Conservation (phyloP, 768 basidiomycete genomes). For the Pisolithus marmoratus region DNA sequence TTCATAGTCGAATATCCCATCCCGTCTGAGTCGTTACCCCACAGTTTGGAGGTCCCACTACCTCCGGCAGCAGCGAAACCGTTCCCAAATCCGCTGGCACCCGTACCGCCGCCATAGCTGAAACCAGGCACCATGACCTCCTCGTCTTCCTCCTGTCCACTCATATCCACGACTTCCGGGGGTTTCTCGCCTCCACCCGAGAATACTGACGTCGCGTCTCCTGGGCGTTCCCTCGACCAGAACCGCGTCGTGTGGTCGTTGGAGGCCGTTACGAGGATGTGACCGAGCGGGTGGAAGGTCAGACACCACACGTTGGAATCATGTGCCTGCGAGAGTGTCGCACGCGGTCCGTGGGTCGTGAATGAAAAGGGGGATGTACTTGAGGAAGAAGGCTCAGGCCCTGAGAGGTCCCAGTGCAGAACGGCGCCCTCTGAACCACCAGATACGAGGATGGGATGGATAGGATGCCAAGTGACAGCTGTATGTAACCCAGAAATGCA, state of each 20-base stretch:
- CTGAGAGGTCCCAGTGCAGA: slow-evolving; percentile 87
- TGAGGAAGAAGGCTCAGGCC: slow-evolving; percentile 40
- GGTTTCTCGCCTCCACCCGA: slow-evolving; percentile 82
- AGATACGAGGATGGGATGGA: slow-evolving; percentile 86
- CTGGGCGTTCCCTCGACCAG: slow-evolving; percentile 90
- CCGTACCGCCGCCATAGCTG: slow-evolving; percentile 36
- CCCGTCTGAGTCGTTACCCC: not conserved
- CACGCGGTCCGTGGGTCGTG: slow-evolving; percentile 52
- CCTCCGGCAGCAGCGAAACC: slow-evolving; percentile 11
- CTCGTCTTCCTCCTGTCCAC: slow-evolving; percentile 67
- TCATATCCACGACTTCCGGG: slow-evolving; percentile 54
- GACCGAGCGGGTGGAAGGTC: slow-evolving; percentile 92
- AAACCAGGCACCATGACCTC: slow-evolving; percentile 74
- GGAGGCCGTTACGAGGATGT: slow-evolving; percentile 88
- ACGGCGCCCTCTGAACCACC: slow-evolving; percentile 94
- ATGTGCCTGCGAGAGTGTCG: slow-evolving; percentile 91
- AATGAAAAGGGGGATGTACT: slow-evolving; percentile 27
- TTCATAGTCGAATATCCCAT: not conserved
- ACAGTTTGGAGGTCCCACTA: slow-evolving; percentile 47
- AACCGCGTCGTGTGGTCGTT: slow-evolving; percentile 99
- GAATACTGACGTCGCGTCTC: slow-evolving; percentile 75
- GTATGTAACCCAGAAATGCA: not conserved
- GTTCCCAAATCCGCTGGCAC: slow-evolving; percentile 18
- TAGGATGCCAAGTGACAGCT: slow-evolving; percentile 96
- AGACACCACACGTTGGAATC: slow-evolving; percentile 97